Evolutionary conservation across 2,329 filamentous ascomycete species (phyloP), one percentile per base, ranked within the genome.

Genomic region (Tolypocladium nubicola): DNA sequence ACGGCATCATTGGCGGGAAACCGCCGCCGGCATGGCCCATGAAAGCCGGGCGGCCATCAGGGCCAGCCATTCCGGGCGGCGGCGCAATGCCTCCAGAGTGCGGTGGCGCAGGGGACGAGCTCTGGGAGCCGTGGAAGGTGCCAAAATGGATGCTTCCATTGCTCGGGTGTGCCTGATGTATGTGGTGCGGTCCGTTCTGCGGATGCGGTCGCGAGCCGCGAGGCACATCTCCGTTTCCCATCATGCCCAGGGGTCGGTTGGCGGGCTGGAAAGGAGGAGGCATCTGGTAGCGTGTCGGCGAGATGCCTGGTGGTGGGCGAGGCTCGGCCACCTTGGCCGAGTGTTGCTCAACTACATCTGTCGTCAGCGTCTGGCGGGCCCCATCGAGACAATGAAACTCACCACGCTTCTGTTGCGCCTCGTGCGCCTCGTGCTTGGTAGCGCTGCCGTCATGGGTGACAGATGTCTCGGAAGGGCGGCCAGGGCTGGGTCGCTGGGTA

Each of bases 91-190:
- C 75, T 39, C 73, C 75, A 16, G 76, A 76, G 52, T 70, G 73
- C 55, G 79, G 80, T 47, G 76, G 76, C 23, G 73, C 79, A 1
- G 83, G 83, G 6, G 83, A 86, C 1, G 82, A 80, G 56, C 75
- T 78, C 63, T 80, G 79, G 14, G 83, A 85, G 21, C 76, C 78
- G 38, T 76, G 71, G 60, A 81, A 79, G 8, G 73, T 74, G 39
- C 80, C 80, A 63, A 85, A 84, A 60, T 83, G 75, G 55, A 84
- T 70, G 65, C 77, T 83, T 41, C 79, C 75, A 58, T 78, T 78
- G 66, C 79, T 84, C 16, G 75, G 76, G 56, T 80, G 81, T 45
- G 76, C 67, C 55, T 82, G 79, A 61, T 83, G 79, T 62, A 78
- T 67, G 38, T 65, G 67, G 23, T 64, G 66, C 19, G 66, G 72